These are phyloP conservation scores for Hydnum rufescens DNA, from an alignment of 768 basidiomycete genomes.

Conservation along the genomic window DNA sequence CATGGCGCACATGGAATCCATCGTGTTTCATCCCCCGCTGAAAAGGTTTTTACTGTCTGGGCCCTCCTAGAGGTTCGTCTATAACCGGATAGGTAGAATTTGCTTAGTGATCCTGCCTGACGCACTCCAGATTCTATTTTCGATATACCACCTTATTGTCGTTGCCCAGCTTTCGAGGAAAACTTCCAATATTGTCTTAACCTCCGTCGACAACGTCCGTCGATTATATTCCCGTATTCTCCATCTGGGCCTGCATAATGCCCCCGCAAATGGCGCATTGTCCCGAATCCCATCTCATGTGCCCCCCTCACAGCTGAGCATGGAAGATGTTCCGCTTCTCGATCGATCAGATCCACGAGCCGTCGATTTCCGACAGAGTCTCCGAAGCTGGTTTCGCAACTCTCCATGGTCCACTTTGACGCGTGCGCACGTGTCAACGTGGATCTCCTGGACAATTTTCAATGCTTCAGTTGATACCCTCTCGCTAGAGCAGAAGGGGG, in stretches of 20 bases:
- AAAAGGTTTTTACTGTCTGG: background rate
- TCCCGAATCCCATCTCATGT: background rate
- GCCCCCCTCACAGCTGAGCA: background rate
- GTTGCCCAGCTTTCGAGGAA: background rate
- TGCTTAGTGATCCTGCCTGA: background rate
- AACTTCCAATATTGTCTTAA: background rate
- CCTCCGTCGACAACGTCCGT: background rate
- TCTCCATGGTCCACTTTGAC: slow-evolving; percentile 55
- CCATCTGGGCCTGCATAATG: background rate
- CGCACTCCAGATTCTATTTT: background rate
- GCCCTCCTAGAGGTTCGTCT: background rate
- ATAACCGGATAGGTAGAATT: background rate
- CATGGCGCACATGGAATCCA: background rate
- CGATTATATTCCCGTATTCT: background rate
- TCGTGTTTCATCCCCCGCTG: background rate
- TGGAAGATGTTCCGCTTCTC: slow-evolving; percentile 36
- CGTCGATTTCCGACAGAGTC: slow-evolving; percentile 23
- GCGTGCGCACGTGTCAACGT: slow-evolving; percentile 39
- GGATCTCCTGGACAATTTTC: slow-evolving; percentile 75
- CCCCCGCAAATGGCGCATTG: background rate
- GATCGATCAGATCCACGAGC: slow-evolving; percentile 47
- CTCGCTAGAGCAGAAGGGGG: slow-evolving; percentile 25
- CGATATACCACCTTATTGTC: background rate
- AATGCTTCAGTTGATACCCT: slow-evolving; percentile 34
- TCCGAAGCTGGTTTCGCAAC: slow-evolving; percentile 40